Conservation (phyloP, 352 stramenopile species). For the Phytophthora meadii region DNA sequence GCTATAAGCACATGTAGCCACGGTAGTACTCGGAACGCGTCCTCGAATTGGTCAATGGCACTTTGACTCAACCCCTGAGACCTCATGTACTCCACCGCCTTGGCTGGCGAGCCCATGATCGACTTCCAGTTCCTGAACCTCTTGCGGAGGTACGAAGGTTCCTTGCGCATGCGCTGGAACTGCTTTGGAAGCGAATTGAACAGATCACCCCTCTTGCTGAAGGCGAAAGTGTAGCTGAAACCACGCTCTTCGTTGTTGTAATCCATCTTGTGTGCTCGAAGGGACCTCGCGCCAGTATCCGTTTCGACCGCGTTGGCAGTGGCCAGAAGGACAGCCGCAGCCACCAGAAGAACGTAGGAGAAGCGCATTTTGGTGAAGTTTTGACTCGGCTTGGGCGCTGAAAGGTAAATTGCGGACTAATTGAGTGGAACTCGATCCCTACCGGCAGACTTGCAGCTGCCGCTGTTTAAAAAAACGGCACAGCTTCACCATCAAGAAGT, state of each 20-base stretch:
- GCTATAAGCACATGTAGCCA: too few species aligned
- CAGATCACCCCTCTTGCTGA: not conserved
- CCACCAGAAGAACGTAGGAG: too few species aligned
- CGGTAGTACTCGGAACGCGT: too few species aligned
- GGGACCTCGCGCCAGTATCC: not conserved
- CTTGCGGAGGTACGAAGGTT: not conserved
- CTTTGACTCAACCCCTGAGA: not conserved
- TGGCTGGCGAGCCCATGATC: not conserved
- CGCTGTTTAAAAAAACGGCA: too few species aligned
- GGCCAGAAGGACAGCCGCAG: too few species aligned
- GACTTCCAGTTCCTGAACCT: slow-evolving; percentile 5
- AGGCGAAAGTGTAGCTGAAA: slow-evolving; percentile 3
- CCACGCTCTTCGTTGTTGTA: slow-evolving; percentile 6
- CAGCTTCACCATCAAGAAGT: too few species aligned
- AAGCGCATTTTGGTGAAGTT: too few species aligned
- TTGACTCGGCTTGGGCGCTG: too few species aligned
- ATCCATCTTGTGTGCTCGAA: not conserved
- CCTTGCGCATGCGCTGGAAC: slow-evolving; percentile 4
- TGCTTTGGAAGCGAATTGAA: not conserved
- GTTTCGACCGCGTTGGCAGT: not conserved
- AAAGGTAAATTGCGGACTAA: too few species aligned
- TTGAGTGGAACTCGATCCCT: too few species aligned
- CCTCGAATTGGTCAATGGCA: too few species aligned
- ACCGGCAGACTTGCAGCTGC: too few species aligned
- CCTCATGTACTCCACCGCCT: slow-evolving; percentile 1